A percentile compares a stretch with the other conserved stretches of the same genome.
Conservation (phyloP, 2,329 filamentous ascomycete species). For the Colletotrichum magnum region DNA sequence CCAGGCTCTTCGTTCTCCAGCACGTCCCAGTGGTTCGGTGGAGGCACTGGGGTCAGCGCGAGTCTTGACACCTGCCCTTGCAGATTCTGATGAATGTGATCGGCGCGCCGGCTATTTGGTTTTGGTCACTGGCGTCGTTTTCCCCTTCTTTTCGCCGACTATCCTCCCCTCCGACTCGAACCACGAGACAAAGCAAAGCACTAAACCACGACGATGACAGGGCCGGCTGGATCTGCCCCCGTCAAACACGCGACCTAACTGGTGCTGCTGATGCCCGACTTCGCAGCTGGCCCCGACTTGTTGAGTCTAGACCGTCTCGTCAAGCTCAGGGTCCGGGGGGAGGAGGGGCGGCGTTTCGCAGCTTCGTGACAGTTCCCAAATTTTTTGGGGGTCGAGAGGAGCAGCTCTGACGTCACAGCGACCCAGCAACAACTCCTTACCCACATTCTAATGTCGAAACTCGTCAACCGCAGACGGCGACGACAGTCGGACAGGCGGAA, state of each 20-base stretch:
- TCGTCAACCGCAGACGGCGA: slow-evolving; percentile 17
- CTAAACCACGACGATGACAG: not conserved
- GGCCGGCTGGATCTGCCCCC: not conserved
- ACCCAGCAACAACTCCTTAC: slow-evolving; percentile 32
- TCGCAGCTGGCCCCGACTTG: slow-evolving; percentile 17
- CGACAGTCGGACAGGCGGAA: not conserved
- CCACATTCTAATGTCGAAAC: slow-evolving; percentile 34
- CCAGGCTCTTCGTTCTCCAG: slow-evolving; percentile 13
- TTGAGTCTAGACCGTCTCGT: slow-evolving; percentile 29
- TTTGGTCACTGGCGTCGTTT: not conserved
- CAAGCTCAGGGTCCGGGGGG: slow-evolving; percentile 12
- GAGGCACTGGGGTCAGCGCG: slow-evolving; percentile 26
- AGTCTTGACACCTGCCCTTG: slow-evolving; percentile 29
- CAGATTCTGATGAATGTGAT: slow-evolving; percentile 9
- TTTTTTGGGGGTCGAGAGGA: slow-evolving; percentile 13
- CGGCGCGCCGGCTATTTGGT: slow-evolving; percentile 8
- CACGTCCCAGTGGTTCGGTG: slow-evolving; percentile 39
- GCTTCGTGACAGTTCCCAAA: slow-evolving; percentile 15
- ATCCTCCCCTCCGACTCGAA: no score
- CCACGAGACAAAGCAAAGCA: no score
- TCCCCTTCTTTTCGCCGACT: no score
- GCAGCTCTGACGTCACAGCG: slow-evolving; percentile 31
- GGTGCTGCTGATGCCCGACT: not conserved
- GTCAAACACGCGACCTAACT: slow-evolving; percentile 1
- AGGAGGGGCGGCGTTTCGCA: slow-evolving; percentile 16